Conservation (phyloP, 129 eudicot genomes). For the Logfia minima region DNA sequence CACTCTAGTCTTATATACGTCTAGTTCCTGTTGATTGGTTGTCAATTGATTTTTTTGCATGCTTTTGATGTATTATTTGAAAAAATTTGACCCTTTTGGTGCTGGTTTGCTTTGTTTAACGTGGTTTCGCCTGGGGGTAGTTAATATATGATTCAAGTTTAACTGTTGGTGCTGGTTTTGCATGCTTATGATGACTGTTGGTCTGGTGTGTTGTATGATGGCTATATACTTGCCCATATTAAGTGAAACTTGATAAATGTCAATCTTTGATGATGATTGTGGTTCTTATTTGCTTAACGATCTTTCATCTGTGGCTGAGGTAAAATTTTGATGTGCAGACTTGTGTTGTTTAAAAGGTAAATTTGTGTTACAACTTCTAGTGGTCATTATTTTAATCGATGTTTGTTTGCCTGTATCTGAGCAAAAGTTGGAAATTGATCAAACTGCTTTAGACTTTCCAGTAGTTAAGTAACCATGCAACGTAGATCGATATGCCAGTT, state of each 20-base stretch:
- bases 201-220: neutral
- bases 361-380: neutral
- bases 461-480: neutral
- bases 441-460: neutral
- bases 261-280: neutral
- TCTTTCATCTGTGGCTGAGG: neutral
- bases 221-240: neutral
- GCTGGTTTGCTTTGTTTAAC: neutral
- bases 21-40: no score
- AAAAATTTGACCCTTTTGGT: neutral
- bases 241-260: neutral
- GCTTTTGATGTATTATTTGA: no score
- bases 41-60: no score
- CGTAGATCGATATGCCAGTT: neutral
- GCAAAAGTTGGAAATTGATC: neutral
- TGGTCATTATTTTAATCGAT: no score
- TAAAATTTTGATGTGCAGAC: neutral
- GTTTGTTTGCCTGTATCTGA: neutral
- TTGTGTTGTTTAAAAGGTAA: neutral
- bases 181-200: neutral
- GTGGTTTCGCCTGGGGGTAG: neutral
- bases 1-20: neutral
- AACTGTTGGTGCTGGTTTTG: neutral
- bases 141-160: neutral
- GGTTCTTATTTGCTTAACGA: neutral